A percentile compares a stretch with the other conserved stretches of the same genome.
Conservation (phyloP, 768 basidiomycete species). For the Lactifluus volemus region DNA sequence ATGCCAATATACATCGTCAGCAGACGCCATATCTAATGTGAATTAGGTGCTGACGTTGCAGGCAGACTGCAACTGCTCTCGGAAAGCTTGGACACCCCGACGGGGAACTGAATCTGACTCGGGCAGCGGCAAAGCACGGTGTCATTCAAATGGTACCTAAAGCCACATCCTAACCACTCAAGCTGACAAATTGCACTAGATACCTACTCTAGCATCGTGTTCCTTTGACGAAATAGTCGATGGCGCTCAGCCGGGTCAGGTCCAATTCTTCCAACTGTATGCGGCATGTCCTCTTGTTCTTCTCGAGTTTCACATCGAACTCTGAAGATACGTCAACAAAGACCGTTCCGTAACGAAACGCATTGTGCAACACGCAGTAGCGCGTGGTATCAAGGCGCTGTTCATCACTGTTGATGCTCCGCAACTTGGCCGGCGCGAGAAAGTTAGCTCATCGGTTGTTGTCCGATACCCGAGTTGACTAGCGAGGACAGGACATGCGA, state of each 20-base stretch:
- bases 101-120: constrained; percentile 85
- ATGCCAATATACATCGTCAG: constrained; percentile 79
- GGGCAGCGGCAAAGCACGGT: constrained; percentile 74
- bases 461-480: background rate
- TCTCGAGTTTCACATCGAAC: background rate
- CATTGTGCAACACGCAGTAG: constrained; percentile 85
- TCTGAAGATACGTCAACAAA: constrained; percentile 76
- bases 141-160: constrained; percentile 60
- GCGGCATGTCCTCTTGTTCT: constrained; percentile 18
- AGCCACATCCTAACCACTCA: background rate
- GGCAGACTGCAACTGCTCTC: constrained; percentile 70
- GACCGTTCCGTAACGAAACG: constrained; percentile 79
- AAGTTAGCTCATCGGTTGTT: constrained; percentile 31
- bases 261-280: constrained; percentile 80
- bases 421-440: constrained; percentile 88
- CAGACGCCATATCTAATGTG: background rate
- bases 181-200: constrained; percentile 36
- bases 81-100: constrained; percentile 96
- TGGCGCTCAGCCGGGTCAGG: constrained; percentile 67
- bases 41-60: background rate
- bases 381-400: constrained; percentile 81
- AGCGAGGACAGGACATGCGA: constrained; percentile 69
- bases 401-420: constrained; percentile 99
- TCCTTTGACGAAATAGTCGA: constrained; percentile 96
- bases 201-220: constrained; percentile 91